Conservation (phyloP, 331 rosid species). For the Acacia concinna region DNA sequence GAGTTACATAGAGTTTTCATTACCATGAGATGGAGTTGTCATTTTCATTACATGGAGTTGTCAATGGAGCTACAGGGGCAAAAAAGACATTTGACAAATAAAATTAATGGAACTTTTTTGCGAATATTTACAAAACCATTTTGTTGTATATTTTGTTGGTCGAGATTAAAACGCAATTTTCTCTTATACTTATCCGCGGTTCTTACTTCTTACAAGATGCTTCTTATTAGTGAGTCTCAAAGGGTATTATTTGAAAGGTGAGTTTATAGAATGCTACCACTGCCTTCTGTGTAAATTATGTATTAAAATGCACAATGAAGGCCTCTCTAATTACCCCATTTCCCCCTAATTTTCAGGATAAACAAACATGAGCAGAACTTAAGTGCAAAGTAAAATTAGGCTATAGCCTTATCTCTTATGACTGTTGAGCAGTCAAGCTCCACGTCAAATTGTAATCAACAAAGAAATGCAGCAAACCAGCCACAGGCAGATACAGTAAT, state of each 20-base stretch:
- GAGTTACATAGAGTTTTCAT: too few species aligned
- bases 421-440: background rate
- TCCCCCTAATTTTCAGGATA: background rate
- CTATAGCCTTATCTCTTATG: background rate
- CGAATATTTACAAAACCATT: too few species aligned
- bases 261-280: slow-evolving; percentile 71
- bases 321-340: slow-evolving; percentile 26
- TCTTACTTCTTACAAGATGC: slow-evolving; percentile 2
- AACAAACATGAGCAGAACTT: background rate
- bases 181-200: slow-evolving; percentile 21
- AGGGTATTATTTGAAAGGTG: slow-evolving; percentile 67
- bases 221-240: slow-evolving; percentile 30
- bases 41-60: too few species aligned
- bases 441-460: background rate
- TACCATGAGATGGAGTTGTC: too few species aligned
- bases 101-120: too few species aligned
- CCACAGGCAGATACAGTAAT: slow-evolving; percentile 47
- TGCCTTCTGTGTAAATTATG: slow-evolving; percentile 39
- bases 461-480: slow-evolving; percentile 24
- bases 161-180: too few species aligned
- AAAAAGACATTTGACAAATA: too few species aligned
- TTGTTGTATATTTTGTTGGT: too few species aligned
- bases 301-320: slow-evolving; percentile 38
- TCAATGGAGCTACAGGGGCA: too few species aligned
- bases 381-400: background rate